Conservation (phyloP, 306 rosid species). For the Hippophae gyantsensis region DNA sequence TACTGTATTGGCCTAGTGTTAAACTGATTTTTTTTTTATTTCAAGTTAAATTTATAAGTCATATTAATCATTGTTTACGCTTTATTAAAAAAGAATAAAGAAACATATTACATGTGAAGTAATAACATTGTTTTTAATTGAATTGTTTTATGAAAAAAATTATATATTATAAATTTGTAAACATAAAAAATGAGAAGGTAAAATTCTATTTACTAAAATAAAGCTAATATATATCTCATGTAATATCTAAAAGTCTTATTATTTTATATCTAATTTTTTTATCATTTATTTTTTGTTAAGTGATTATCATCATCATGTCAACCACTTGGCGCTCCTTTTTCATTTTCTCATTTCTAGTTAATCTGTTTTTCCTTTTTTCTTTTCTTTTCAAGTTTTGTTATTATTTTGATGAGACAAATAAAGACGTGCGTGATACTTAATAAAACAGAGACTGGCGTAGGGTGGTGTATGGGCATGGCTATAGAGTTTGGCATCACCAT, state of each 20-base stretch:
- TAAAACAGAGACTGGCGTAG: slow-evolving; percentile 14
- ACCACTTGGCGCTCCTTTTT: slow-evolving; percentile 25
- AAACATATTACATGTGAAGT: too few species aligned
- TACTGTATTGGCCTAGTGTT: too few species aligned
- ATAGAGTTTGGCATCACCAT: slow-evolving; percentile 53
- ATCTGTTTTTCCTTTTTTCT: slow-evolving; percentile 2
- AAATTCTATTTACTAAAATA: too few species aligned
- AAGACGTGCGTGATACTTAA: slow-evolving; percentile 17
- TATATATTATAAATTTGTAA: too few species aligned
- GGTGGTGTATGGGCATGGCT: slow-evolving; percentile 12
- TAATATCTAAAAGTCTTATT: too few species aligned
- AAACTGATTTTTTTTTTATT: too few species aligned
- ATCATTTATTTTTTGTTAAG: background rate
- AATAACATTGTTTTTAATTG: too few species aligned
- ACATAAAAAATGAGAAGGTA: too few species aligned
- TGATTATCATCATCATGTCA: too few species aligned
- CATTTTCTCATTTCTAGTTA: background rate
- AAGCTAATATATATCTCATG: too few species aligned
- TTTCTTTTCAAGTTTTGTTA: background rate
- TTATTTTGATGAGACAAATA: slow-evolving; percentile 17
- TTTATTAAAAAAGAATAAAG: background rate
- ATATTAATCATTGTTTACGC: slow-evolving; percentile 24
- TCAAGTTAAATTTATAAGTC: too few species aligned
- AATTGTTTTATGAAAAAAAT: too few species aligned
- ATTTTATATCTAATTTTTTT: slow-evolving; percentile 12